Evolutionary conservation across 2,329 filamentous ascomycete species (phyloP), one percentile per base, ranked within the genome.

Genomic region (Epichloe sp.): DNA sequence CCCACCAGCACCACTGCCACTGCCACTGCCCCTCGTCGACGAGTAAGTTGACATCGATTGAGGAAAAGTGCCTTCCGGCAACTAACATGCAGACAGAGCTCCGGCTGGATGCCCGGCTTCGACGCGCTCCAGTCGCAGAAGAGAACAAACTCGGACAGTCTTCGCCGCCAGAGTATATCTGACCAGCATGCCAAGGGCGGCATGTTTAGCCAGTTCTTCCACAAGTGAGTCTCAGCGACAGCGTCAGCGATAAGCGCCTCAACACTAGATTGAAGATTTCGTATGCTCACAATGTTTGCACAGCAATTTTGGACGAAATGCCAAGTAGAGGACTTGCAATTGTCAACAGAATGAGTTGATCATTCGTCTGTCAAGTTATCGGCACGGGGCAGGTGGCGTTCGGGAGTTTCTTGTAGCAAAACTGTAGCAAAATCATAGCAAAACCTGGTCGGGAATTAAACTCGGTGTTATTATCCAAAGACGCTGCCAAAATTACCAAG

Each of bases 181-280:
- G 78, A 81, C 52, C 77, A 80, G 60, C 70, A 71, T 53, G 68
- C 68, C 14, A 63, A 68, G 47, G 60, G 70, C 1, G 77, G 77
- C 41, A 64, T 80, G 55, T 65, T 80, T 48, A 74, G 74, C 50
- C 68, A 72, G 54, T 71, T 79, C 67, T 81, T 79, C 74, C 71
- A 78, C 57, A 78, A 73, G 77, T 80, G 63, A 49, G 74, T 60
- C 11, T 8, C 43, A 11, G 14, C 11, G 4, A 15, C n/a, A 2
- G 74, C 60, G 1, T 15, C 43, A 26, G 14, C 26, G 15, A 21
- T 11, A 15, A 15, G 5, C 4, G 7, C 19, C 8, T 37, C 23
- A 2, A 35, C 1, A 15, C 11, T 10, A 21, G 1, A 11, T 14
- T 26, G 35, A 23, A 23, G 14, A 41, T 26, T 5, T 15, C 7